Evolutionary conservation across 208 protist genomes (phyloP).

Genomic region (Acanthamoeba culbertsoni): DNA sequence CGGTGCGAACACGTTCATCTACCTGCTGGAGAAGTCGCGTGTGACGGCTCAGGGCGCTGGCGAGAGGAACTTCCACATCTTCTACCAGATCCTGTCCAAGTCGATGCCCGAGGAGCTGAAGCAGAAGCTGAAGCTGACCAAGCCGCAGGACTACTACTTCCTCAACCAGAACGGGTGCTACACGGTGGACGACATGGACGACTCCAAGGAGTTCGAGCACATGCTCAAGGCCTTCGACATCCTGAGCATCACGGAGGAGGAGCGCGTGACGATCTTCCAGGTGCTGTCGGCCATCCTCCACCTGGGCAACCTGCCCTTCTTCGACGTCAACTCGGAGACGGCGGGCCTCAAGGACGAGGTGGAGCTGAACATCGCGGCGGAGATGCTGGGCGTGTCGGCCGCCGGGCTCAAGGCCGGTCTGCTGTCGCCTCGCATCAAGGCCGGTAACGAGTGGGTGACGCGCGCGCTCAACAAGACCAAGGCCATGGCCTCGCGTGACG

Average conservation of each 20-base stretch:
- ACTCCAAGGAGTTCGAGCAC: slow-evolving; percentile 82
- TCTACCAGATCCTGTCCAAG: slow-evolving; percentile 87
- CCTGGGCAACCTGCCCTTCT: slow-evolving; percentile 92
- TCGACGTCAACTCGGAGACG: slow-evolving; percentile 73
- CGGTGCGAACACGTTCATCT: slow-evolving; percentile 74
- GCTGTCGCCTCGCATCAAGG: slow-evolving; percentile 43
- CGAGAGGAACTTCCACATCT: slow-evolving; percentile 96
- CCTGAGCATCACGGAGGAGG: slow-evolving; percentile 86
- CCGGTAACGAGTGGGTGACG: slow-evolving; percentile 65
- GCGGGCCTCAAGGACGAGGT: neutral
- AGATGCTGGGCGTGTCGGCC: slow-evolving; percentile 24
- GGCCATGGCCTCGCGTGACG: slow-evolving; percentile 80
- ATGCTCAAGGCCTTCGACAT: slow-evolving; percentile 87
- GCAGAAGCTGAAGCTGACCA: slow-evolving; percentile 48
- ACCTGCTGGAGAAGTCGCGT: slow-evolving; percentile 74
- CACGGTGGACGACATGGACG: slow-evolving; percentile 86
- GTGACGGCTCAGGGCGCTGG: slow-evolving; percentile 72
- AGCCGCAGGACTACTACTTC: slow-evolving; percentile 85
- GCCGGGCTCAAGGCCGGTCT: slow-evolving; percentile 51
- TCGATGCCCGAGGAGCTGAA: slow-evolving; percentile 37
- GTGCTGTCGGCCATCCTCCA: slow-evolving; percentile 92
- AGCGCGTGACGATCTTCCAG: slow-evolving; percentile 85
- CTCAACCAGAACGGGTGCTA: slow-evolving; percentile 81
- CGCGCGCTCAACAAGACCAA: slow-evolving; percentile 75
- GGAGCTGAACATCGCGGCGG: slow-evolving; percentile 45